Evolutionary conservation across 2,329 filamentous ascomycete species (phyloP), one percentile per base, ranked within the genome.

Genomic region (Phialophora tarda): DNA sequence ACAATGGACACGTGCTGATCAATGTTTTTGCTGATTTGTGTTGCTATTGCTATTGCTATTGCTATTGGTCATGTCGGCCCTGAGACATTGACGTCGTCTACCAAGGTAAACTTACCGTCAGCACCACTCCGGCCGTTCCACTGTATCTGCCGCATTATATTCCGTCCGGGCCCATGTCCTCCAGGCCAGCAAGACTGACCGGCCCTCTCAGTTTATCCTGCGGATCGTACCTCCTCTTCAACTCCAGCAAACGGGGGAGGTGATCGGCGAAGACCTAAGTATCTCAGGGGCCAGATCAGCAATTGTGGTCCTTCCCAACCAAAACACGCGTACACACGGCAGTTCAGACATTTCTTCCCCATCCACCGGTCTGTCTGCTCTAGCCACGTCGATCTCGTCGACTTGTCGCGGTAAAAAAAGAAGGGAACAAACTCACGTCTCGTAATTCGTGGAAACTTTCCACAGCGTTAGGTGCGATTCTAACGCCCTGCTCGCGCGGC

Each of bases 391-490:
- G 44, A 48, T 6, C n/a, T n/a, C 44, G n/a, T 23, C 17, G 10
- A 11, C 0, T 12, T 23, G 17, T 17, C 44, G 8, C 21, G 23
- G 51, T 17, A 14, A 44, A 24, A 14, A 44, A 24, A 41, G 24
- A n/a, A 23, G 21, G 26, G 12, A 50, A 59, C 10, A 59, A 53
- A 64, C 62, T 51, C 34, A 66, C 60, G 8, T 26, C 24, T 32
- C 59, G 58, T 53, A 69, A 21, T 26, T 65, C 59, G 47, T 69
- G 67, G 48, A 64, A 69, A n/a, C 62, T 57, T 30, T 69, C 64
- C 24, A 69, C 14, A 12, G 38, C 64, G 51, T 67, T 67, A 1
- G 67, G 64, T 17, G 59, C 58, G 28, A 55, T 57, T 17, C 50
- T 24, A n/a, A 56, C 59, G 14, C 59, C 28, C 2, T 59, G 14